phyloP scores from a whole-genome alignment of 116 monocot species.

The Posidonia oceanica region DNA sequence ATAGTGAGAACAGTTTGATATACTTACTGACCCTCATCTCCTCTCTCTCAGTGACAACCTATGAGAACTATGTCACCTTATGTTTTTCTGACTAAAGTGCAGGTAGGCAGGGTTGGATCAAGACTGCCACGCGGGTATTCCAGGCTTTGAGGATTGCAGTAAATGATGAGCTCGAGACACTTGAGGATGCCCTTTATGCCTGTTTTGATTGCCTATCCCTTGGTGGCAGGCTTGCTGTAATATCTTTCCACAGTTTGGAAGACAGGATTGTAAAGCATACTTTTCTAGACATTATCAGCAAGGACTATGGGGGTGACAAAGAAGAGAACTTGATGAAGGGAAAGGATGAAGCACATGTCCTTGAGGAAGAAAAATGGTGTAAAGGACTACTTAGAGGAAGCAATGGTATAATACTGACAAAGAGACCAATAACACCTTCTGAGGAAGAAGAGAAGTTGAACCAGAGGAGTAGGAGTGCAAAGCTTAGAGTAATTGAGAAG shows the following conservation, averaged over 20 bases:
- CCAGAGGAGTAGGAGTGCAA: slow-evolving; percentile 76
- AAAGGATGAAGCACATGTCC: not conserved
- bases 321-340: slow-evolving; percentile 1
- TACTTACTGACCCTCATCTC: too few species aligned
- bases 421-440: slow-evolving; percentile 78
- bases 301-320: slow-evolving; percentile 3
- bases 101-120: slow-evolving; percentile 94
- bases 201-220: slow-evolving; percentile 75
- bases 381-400: slow-evolving; percentile 47
- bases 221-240: slow-evolving; percentile 82
- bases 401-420: slow-evolving; percentile 60
- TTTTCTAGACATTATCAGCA: slow-evolving; percentile 60
- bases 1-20: too few species aligned
- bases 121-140: slow-evolving; percentile 89
- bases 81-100: not conserved
- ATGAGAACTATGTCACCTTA: not conserved
- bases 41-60: too few species aligned
- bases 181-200: slow-evolving; percentile 60
- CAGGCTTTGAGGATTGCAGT: slow-evolving; percentile 97
- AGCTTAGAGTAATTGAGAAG: slow-evolving; percentile 85
- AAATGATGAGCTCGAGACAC: slow-evolving; percentile 72
- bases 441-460: slow-evolving; percentile 82
- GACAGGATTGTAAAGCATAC: slow-evolving; percentile 90
- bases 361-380: slow-evolving; percentile 35
- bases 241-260: slow-evolving; percentile 97